A percentile compares a stretch with the other conserved stretches of the same genome.
These are phyloP conservation scores for Hypholoma fasciculare DNA, from an alignment of 768 basidiomycete genomes.

Conservation along the genomic window DNA sequence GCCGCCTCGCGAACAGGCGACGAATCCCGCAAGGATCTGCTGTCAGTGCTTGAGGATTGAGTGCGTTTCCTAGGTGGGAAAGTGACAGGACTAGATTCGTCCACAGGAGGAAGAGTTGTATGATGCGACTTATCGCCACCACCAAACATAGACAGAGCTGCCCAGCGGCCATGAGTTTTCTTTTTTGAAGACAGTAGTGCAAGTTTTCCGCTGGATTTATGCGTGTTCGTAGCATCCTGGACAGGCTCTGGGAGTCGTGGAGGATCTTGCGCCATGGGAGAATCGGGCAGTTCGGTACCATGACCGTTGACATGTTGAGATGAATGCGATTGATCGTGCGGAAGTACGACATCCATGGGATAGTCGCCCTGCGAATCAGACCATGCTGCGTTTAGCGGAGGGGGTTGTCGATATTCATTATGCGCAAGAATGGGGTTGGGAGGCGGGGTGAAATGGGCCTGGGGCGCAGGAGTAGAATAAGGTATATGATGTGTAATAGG, in stretches of 20 bases:
- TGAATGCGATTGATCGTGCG: slow-evolving; percentile 44
- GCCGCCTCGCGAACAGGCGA: slow-evolving; percentile 41
- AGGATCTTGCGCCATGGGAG: slow-evolving; percentile 54
- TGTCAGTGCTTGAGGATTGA: slow-evolving; percentile 76
- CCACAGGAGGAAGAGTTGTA: slow-evolving; percentile 64
- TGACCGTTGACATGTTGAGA: slow-evolving; percentile 38
- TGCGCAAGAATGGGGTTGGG: slow-evolving; percentile 21
- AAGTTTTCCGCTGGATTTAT: slow-evolving; percentile 43
- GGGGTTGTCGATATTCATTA: slow-evolving; percentile 29
- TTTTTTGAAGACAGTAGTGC: slow-evolving; percentile 65
- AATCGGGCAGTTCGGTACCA: slow-evolving; percentile 50
- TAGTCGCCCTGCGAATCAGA: slow-evolving; percentile 41
- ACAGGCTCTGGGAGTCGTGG: slow-evolving; percentile 43
- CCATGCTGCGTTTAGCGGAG: slow-evolving; percentile 29
- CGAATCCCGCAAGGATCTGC: slow-evolving; percentile 60
- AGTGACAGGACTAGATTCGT: slow-evolving; percentile 63
- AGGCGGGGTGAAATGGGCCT: slow-evolving; percentile 18
- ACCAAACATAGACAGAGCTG: slow-evolving; percentile 56
- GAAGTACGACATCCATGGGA: slow-evolving; percentile 63
- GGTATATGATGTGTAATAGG: slow-evolving; percentile 54
- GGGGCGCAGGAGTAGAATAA: slow-evolving; percentile 36
- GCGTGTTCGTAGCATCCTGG: slow-evolving; percentile 34
- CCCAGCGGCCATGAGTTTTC: slow-evolving; percentile 63
- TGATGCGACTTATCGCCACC: slow-evolving; percentile 70
- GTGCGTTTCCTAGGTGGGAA: slow-evolving; percentile 76